phyloP scores from a whole-genome alignment of 345 rosid genomes.

The Sisymbrium irio region DNA sequence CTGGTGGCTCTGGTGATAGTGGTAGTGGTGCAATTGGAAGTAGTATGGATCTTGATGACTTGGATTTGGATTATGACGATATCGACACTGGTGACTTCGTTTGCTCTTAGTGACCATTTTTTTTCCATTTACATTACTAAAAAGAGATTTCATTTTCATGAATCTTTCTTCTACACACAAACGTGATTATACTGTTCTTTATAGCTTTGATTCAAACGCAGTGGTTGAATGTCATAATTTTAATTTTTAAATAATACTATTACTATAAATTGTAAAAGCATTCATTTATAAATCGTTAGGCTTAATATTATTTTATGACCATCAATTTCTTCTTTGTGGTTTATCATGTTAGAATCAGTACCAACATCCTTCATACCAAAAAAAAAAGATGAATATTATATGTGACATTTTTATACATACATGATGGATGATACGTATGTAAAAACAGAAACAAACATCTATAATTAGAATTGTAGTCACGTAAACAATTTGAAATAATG shows the following conservation, averaged over 20 bases:
- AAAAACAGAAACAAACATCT: background rate
- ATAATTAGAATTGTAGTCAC: background rate
- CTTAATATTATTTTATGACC: too few species aligned
- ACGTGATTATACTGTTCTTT: background rate
- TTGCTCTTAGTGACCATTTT: conserved; percentile 39
- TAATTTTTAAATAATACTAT: too few species aligned
- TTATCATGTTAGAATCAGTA: too few species aligned
- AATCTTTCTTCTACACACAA: conserved; percentile 7
- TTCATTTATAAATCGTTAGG: background rate
- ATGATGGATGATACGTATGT: background rate
- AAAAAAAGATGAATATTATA: too few species aligned
- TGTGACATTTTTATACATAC: background rate
- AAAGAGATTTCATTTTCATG: background rate
- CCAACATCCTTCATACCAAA: too few species aligned
- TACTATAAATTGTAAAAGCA: background rate
- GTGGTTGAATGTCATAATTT: background rate
- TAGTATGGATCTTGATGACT: conserved; percentile 65
- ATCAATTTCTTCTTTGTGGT: too few species aligned
- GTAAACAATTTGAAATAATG: background rate
- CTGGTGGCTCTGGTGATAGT: conserved; percentile 41
- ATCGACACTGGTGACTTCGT: conserved; percentile 59
- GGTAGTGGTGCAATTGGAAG: conserved; percentile 42
- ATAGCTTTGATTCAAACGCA: background rate
- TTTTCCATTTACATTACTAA: background rate
- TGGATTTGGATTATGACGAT: conserved; percentile 44